These are phyloP conservation scores for Candida ortonii DNA, from an alignment of 805 yeast genomes.

Conservation along the genomic window DNA sequence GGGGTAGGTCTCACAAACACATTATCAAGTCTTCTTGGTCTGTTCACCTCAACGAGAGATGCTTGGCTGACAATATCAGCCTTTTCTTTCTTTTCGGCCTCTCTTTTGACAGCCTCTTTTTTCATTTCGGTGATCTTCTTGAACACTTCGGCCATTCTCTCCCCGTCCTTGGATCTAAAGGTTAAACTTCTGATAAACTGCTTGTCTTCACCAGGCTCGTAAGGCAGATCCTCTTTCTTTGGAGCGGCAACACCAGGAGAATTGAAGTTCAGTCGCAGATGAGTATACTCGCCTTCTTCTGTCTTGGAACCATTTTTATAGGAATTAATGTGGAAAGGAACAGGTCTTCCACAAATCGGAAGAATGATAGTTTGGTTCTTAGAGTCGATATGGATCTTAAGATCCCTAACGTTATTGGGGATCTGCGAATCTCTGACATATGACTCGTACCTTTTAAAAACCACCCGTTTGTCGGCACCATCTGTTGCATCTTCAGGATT, in stretches of 20 bases:
- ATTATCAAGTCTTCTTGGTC: conserved; percentile 83
- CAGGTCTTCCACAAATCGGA: conserved; percentile 94
- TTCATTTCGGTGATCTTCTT: conserved; percentile 89
- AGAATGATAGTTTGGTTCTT: conserved; percentile 84
- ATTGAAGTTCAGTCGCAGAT: conserved; percentile 84
- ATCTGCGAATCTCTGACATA: conserved; percentile 91
- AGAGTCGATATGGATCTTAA: conserved; percentile 82
- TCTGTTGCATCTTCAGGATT: conserved; percentile 75
- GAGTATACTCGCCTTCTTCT: conserved; percentile 95
- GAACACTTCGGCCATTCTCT: conserved; percentile 85
- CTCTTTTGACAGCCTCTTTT: conserved; percentile 86
- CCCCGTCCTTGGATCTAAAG: conserved; percentile 84
- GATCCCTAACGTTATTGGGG: conserved; percentile 77
- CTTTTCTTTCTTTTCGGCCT: conserved; percentile 82
- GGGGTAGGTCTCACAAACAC: conserved; percentile 94
- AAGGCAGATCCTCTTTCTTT: conserved; percentile 79
- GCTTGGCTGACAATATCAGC: conserved; percentile 96
- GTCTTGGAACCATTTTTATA: conserved; percentile 92
- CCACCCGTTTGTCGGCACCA: conserved; percentile 57
- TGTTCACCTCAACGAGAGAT: conserved; percentile 74
- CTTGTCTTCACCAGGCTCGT: conserved; percentile 83
- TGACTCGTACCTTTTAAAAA: conserved; percentile 91
- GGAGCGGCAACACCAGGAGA: conserved; percentile 75
- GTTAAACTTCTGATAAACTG: conserved; percentile 85
- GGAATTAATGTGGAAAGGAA: conserved; percentile 93